phyloP scores from a whole-genome alignment of 2,329 filamentous ascomycete species.

The Capronia americana region DNA sequence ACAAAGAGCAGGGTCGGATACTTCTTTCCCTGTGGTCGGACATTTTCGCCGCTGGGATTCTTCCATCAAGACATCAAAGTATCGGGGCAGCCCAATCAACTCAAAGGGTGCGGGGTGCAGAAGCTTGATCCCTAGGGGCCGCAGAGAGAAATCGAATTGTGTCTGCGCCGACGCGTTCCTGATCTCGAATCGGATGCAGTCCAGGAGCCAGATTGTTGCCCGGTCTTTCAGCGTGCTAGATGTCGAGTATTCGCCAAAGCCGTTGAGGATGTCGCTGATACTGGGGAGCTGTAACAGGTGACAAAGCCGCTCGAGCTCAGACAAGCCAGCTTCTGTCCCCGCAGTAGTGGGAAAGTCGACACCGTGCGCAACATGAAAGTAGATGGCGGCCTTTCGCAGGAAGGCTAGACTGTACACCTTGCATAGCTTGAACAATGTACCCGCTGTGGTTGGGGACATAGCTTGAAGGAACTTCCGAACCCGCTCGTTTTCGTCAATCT shows the following conservation, averaged over 20 bases:
- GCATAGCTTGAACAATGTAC: constrained; percentile 50
- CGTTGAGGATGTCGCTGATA: constrained; percentile 77
- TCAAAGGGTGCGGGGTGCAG: constrained; percentile 94
- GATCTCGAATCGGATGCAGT: constrained; percentile 56
- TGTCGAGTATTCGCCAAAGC: constrained; percentile 54
- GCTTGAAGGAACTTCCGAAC: constrained; percentile 4
- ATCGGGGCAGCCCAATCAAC: constrained; percentile 86
- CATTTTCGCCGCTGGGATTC: constrained; percentile 84
- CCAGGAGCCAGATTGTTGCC: constrained; percentile 74
- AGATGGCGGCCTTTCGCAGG: constrained; percentile 80
- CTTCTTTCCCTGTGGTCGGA: constrained; percentile 86
- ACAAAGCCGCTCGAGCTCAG: constrained; percentile 83
- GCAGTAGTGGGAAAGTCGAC: constrained; percentile 81
- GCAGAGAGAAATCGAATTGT: constrained; percentile 45
- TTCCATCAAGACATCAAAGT: constrained; percentile 90
- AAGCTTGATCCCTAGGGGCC: constrained; percentile 53
- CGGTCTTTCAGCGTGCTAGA: constrained; percentile 56
- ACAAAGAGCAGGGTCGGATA: constrained; percentile 89
- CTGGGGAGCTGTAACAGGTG: constrained; percentile 76
- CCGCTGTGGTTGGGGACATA: constrained; percentile 24
- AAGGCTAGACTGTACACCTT: constrained; percentile 89
- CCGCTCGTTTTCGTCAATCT: not conserved
- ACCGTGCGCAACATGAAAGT: constrained; percentile 86
- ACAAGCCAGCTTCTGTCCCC: constrained; percentile 66
- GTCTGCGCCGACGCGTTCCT: constrained; percentile 30